Evolutionary conservation across 345 rosid genomes (phyloP), one percentile per base, ranked within the genome.

Genomic region (Eucalyptus sideroxylon): DNA sequence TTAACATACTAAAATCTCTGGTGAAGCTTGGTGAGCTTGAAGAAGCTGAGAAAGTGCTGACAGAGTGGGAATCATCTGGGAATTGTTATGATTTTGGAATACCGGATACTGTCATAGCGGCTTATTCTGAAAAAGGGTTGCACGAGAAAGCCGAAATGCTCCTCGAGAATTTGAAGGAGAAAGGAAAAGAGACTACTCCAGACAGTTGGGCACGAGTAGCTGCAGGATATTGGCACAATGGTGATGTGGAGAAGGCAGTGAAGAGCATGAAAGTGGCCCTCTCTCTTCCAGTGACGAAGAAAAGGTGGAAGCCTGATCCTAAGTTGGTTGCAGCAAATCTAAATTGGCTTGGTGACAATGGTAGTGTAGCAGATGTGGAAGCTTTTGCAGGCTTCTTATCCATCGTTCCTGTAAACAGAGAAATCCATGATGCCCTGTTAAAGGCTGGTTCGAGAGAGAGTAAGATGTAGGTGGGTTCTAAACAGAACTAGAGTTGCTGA

Each of bases 131-230:
- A 53, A 93, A 93, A 56, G 90, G 94, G 83, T 90, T 94, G 88
- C 88, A 69, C 44, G 96, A 92, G 90, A 94, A 95, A 87, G 98
- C 97, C 47, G 95, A 96, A 90, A 91, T 90, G 9, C 45, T 96
- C 89, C 97, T 97, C 65, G 93, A 95, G 88, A 88, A 91, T 88
- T 87, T 95, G 90, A 89, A 67, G 24, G 92, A 87, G 90, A 94
- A 91, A 91, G 97, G 97, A 87, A 93, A 88, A 89, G 90, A 49
- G 17, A 94, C 95, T 9, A 90, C 89, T 82, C 94, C 95, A 9
- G 95, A 95, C 87, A 93, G 94, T 88, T 98, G 98, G 99, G 96
- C 92, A 14, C 83, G 86, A 14, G 92, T 97, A 89, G 97, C 99
- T 88, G 67, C 92, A 51, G 95, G 94, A 86, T 96, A 95, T 91